Base-by-base conservation (phyloP, 805 yeast genomes). In the Yarrowia sp. region DNA sequence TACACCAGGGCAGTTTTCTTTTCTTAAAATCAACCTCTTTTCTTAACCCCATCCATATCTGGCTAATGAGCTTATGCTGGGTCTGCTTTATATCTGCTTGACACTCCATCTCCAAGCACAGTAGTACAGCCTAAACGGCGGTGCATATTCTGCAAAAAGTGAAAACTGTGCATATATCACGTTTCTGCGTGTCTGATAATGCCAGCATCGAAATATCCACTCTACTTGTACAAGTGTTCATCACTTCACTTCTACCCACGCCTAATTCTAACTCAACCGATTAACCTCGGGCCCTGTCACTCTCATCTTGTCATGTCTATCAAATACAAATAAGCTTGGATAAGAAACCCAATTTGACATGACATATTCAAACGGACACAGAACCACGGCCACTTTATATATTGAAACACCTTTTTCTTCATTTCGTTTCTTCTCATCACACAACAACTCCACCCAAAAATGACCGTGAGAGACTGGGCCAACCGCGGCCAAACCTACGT, bases 401-500 rank as follows among this genome's bases (percentile, higher is more conserved):
- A 48, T 35, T 31, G 22, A 48, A 18, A 35, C 41, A 1, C 55
- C 2, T 11, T 4, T 7, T 13, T 14, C 31, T 8, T 14, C 8
- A 17, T 17, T 33, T 48, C 10, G 13, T 17, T n/a, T 5, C 8
- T 33, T 36, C 22, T 33, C 3, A 9, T 9, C 39, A 14, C 32
- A 33, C 14, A 33, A 17, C 8, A 32, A 3, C 6, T 5, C 8
- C 14, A 15, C 51, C 39, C 17, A 32, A 45, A 9, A 18, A 48
- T 48, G 55, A 48, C 55, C 14, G 55, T 48, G 22, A 35, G 55
- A 48, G 55, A 48, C 41, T 48, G 55, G 55, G 55, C 55, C 15
- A 48, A 48, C 41, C 41, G 55, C 1, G 55, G 55, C 41, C 39
- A 33, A 35, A 48, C 41, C 31, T 48, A 48, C 11, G 55, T 48